Percentiles rank a stretch among this genome's conserved stretches.
Evolutionary conservation across 768 basidiomycete species (phyloP).

Genomic region (Saitozyma sp.): DNA sequence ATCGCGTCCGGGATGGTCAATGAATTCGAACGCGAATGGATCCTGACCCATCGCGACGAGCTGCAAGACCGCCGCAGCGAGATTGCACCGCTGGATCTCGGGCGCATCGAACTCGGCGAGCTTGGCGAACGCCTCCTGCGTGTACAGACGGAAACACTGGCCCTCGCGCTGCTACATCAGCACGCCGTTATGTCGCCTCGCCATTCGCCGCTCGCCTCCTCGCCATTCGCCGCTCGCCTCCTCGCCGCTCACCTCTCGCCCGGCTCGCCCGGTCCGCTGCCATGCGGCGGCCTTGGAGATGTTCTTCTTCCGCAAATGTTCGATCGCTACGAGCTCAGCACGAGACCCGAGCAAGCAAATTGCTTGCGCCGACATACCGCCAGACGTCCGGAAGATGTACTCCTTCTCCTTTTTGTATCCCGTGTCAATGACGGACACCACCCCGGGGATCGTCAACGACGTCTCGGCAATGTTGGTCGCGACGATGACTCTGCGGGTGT

Average conservation of each 20-base stretch:
- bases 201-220: too few relatives aligned
- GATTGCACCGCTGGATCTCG: conserved; percentile 84
- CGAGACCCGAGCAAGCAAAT: neutral
- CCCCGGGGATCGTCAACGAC: conserved; percentile 92
- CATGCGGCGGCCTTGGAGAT: conserved; percentile 84
- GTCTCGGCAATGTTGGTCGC: conserved; percentile 99
- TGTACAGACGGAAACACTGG: conserved; percentile 88
- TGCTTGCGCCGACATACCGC: conserved; percentile 59
- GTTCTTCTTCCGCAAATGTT: conserved; percentile 75
- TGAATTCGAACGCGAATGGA: conserved; percentile 75
- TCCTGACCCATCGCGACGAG: conserved; percentile 81
- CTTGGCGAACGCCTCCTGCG: conserved; percentile 70
- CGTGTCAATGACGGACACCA: conserved; percentile 92
- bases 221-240: conserved; percentile 13
- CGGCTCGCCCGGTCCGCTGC: conserved; percentile 91
- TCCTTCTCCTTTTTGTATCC: conserved; percentile 95
- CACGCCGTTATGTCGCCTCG: neutral
- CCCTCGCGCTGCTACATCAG: conserved; percentile 64
- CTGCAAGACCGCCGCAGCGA: conserved; percentile 79
- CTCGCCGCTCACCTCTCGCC: conserved; percentile 70
- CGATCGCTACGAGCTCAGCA: conserved; percentile 65
- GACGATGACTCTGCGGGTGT: conserved; percentile 84
- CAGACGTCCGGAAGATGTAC: conserved; percentile 67
- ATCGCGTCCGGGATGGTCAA: conserved; percentile 79
- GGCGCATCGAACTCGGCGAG: conserved; percentile 73